Evolutionary conservation across 129 eudicot genomes (phyloP).

Genomic region (Silybum marianum): DNA sequence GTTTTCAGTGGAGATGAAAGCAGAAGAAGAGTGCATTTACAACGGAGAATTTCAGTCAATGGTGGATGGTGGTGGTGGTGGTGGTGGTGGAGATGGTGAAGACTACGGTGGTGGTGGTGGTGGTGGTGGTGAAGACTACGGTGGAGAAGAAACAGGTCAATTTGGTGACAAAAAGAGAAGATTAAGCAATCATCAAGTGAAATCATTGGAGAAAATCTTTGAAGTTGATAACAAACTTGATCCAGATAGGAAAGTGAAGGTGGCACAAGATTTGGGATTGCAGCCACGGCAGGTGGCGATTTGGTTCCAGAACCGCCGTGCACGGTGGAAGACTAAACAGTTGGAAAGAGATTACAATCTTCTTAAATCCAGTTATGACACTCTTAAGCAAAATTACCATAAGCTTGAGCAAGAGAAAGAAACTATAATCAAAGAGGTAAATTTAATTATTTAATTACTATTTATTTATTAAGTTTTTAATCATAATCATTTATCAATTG

Average conservation of each 20-base stretch:
- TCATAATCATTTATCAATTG: not conserved
- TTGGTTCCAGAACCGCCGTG: constrained; percentile 89
- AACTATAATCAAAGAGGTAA: constrained; percentile 52
- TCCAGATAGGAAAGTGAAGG: constrained; percentile 60
- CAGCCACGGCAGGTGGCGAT: constrained; percentile 81
- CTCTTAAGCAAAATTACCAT: constrained; percentile 52
- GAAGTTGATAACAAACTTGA: constrained; percentile 73
- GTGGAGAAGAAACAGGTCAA: constrained; percentile 51
- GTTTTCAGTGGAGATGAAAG: constrained; percentile 36
- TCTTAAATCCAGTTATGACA: constrained; percentile 58
- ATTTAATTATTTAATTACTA: not conserved
- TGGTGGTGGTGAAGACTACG: constrained; percentile 54
- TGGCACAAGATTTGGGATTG: constrained; percentile 70
- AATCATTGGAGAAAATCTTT: constrained; percentile 63
- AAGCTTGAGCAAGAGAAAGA: constrained; percentile 60
- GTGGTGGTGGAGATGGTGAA: constrained; percentile 56
- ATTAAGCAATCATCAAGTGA: constrained; percentile 64
- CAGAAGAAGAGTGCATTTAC: constrained; percentile 32
- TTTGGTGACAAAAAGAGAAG: constrained; percentile 57
- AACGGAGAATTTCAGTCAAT: constrained; percentile 55
- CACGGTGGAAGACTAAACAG: constrained; percentile 76
- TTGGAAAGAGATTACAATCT: constrained; percentile 59
- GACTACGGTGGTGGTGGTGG: constrained; percentile 43
- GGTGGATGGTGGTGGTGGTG: constrained; percentile 50
- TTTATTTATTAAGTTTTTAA: not conserved